Evolutionary conservation across 2,329 filamentous ascomycete species (phyloP).

Genomic region (Fusarium secorum): DNA sequence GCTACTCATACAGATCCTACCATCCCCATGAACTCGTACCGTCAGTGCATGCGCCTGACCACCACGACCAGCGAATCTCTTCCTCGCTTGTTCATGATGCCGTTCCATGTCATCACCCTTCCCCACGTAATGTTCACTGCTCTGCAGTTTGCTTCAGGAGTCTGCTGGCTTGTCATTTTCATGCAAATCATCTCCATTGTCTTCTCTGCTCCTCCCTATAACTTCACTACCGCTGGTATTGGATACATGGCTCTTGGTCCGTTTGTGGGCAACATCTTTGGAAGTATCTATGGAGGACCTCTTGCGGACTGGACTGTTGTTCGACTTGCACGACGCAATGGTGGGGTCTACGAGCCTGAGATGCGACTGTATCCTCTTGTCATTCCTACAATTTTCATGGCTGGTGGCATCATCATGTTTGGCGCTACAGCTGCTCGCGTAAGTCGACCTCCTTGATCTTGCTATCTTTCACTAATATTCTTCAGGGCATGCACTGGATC

Average conservation of each 20-base stretch:
- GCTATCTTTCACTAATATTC: background rate
- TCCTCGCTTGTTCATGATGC: constrained; percentile 30
- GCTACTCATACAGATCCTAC: background rate
- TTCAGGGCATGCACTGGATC: constrained; percentile 54
- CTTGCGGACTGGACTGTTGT: constrained; percentile 51
- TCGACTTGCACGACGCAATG: constrained; percentile 48
- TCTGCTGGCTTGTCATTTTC: constrained; percentile 35
- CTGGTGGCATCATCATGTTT: constrained; percentile 51
- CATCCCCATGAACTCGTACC: constrained; percentile 31
- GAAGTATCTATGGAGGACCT: constrained; percentile 50
- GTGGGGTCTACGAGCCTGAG: constrained; percentile 54
- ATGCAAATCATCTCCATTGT: constrained; percentile 46
- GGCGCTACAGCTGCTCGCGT: constrained; percentile 48
- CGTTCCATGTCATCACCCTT: constrained; percentile 39
- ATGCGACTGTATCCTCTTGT: constrained; percentile 49
- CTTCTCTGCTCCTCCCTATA: constrained; percentile 47
- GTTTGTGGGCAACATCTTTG: constrained; percentile 51
- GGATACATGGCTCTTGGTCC: constrained; percentile 44
- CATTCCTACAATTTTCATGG: constrained; percentile 45
- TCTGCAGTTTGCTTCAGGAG: constrained; percentile 48
- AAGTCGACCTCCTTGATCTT: background rate
- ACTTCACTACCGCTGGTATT: constrained; percentile 38
- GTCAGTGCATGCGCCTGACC: constrained; percentile 26
- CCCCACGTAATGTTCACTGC: constrained; percentile 52
- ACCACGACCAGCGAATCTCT: constrained; percentile 34